phyloP scores from a whole-genome alignment of 345 rosid genomes.

The Boechera stricta region DNA sequence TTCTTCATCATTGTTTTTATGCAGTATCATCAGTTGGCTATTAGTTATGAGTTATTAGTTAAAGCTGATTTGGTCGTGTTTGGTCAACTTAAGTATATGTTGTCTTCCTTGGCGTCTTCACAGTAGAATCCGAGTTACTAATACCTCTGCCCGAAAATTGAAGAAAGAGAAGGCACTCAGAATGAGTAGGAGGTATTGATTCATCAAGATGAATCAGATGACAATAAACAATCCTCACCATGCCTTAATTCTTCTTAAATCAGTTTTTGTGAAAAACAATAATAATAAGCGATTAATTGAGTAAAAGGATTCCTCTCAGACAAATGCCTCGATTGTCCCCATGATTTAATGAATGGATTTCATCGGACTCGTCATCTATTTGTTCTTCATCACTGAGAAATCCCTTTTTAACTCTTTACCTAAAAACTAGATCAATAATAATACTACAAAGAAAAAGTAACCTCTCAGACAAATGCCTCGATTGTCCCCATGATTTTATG shows the following conservation, averaged over 20 bases:
- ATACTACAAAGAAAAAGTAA: not conserved
- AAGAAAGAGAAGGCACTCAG: conserved; percentile 48
- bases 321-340: conserved; percentile 81
- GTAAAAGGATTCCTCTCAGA: conserved; percentile 53
- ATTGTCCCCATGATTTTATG: conserved; percentile 55
- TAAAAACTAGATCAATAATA: too few species aligned
- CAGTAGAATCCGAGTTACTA: not conserved
- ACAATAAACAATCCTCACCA: conserved; percentile 49
- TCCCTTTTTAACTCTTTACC: not conserved
- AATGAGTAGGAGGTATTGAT: conserved; percentile 60
- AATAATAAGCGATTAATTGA: too few species aligned
- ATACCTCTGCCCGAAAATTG: not conserved
- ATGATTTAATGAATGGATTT: conserved; percentile 57
- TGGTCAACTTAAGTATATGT: not conserved
- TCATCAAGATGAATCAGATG: conserved; percentile 45
- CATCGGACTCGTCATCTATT: conserved; percentile 73
- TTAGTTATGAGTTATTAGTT: not conserved
- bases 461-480: conserved; percentile 76
- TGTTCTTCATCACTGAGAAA: conserved; percentile 61
- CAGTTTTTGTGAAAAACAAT: too few species aligned
- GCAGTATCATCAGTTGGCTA: not conserved
- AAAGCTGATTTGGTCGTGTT: not conserved
- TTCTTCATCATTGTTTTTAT: not conserved
- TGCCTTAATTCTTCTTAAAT: conserved; percentile 15
- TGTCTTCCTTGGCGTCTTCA: not conserved